These are phyloP conservation scores for Dittrichia graveolens DNA, from an alignment of 129 eudicot genomes.

Conservation along the genomic window DNA sequence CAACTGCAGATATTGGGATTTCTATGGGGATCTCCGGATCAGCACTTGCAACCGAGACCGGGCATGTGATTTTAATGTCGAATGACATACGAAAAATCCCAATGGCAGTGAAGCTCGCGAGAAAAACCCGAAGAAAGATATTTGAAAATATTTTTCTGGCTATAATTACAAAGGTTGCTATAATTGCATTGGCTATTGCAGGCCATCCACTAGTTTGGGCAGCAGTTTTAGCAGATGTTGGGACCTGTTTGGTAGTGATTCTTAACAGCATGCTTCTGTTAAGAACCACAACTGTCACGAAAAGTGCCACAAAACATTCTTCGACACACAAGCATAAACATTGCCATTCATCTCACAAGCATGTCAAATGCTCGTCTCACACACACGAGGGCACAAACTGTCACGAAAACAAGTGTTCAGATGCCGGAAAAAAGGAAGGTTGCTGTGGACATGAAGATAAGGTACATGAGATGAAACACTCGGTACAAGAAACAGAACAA, in stretches of 20 bases:
- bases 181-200: slow-evolving; percentile 65
- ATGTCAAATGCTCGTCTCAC: slow-evolving; percentile 34
- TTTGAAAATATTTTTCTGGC: slow-evolving; percentile 65
- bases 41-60: slow-evolving; percentile 91
- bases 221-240: slow-evolving; percentile 86
- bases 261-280: slow-evolving; percentile 84
- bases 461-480: slow-evolving; percentile 5
- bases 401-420: slow-evolving; percentile 16
- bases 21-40: slow-evolving; percentile 98
- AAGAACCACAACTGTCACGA: slow-evolving; percentile 24
- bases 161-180: slow-evolving; percentile 60
- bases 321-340: slow-evolving; percentile 36
- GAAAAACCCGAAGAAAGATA: slow-evolving; percentile 53
- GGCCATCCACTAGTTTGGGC: slow-evolving; percentile 96
- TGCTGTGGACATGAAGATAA: slow-evolving; percentile 25
- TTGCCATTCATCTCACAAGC: slow-evolving; percentile 39
- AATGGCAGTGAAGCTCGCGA: slow-evolving; percentile 52
- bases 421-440: slow-evolving; percentile 11
- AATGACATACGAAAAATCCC: slow-evolving; percentile 81
- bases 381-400: slow-evolving; percentile 19
- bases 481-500: not conserved
- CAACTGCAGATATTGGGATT: slow-evolving; percentile 84
- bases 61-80: slow-evolving; percentile 76
- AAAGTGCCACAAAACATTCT: slow-evolving; percentile 18
- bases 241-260: slow-evolving; percentile 82